These are phyloP conservation scores for Hypoxylon sp. DNA, from an alignment of 2,329 filamentous ascomycete genomes.

Conservation along the genomic window DNA sequence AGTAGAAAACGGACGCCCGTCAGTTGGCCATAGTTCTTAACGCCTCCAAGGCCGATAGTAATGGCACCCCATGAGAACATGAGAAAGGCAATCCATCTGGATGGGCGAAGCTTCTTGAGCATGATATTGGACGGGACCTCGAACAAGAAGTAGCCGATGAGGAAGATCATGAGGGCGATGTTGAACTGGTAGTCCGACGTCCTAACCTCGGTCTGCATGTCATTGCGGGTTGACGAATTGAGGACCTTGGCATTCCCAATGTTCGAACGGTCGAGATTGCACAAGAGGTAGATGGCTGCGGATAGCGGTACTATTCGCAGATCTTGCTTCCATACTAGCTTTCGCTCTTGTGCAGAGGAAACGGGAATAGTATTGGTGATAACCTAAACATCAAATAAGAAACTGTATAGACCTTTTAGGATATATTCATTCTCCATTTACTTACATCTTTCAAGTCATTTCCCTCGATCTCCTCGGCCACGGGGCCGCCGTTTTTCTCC, in stretches of 20 bases:
- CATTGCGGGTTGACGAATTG: slow-evolving; percentile 48
- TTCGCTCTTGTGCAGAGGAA: slow-evolving; percentile 34
- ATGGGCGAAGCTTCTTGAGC: slow-evolving; percentile 70
- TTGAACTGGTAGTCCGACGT: slow-evolving; percentile 47
- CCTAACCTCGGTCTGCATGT: slow-evolving; percentile 47
- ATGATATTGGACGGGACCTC: slow-evolving; percentile 73
- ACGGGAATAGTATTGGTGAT: slow-evolving; percentile 13
- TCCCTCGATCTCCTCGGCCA: slow-evolving; percentile 37
- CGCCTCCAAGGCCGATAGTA: slow-evolving; percentile 72
- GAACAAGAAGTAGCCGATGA: slow-evolving; percentile 55
- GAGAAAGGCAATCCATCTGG: slow-evolving; percentile 71
- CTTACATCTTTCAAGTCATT: slow-evolving; percentile 30
- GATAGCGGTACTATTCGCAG: slow-evolving; percentile 62
- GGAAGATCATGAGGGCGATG: slow-evolving; percentile 51
- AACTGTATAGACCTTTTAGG: background rate
- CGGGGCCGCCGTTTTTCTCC: slow-evolving; percentile 38
- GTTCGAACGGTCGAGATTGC: slow-evolving; percentile 65
- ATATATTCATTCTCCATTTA: background rate
- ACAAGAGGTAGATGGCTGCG: slow-evolving; percentile 62
- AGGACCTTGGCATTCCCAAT: slow-evolving; percentile 56
- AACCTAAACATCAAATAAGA: slow-evolving; percentile 17
- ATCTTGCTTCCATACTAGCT: slow-evolving; percentile 56
- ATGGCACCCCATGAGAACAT: slow-evolving; percentile 73
- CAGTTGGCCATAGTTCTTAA: slow-evolving; percentile 68
- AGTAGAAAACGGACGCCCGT: slow-evolving; percentile 73